Evolutionary conservation across 768 basidiomycete genomes (phyloP).

Genomic region (Pleurotus tuoliensis): DNA sequence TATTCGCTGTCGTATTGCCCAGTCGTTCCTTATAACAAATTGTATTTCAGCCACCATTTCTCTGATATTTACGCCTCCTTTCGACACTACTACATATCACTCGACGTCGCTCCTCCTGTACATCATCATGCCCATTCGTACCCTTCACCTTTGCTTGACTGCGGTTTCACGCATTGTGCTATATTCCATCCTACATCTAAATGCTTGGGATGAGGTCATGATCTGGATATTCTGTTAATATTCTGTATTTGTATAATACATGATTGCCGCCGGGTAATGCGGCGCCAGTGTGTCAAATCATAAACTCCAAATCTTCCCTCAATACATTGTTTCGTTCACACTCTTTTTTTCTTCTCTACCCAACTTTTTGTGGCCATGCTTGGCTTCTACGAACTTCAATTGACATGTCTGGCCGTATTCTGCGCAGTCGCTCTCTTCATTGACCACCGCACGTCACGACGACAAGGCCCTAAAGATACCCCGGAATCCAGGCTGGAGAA

Average conservation of each 20-base stretch:
- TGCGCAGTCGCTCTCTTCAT: slow-evolving; percentile 31
- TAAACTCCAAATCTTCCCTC: neutral
- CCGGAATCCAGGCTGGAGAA: slow-evolving; percentile 11
- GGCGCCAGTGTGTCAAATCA: neutral
- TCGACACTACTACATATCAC: slow-evolving; percentile 7
- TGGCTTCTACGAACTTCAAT: slow-evolving; percentile 38
- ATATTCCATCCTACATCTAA: slow-evolving; percentile 1
- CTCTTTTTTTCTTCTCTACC: neutral
- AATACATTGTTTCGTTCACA: too few species aligned
- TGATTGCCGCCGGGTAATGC: neutral
- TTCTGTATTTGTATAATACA: neutral
- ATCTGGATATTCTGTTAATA: neutral
- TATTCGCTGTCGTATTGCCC: neutral
- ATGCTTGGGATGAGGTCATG: neutral
- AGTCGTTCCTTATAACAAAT: neutral
- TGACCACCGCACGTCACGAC: slow-evolving; percentile 25
- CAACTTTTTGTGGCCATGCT: neutral
- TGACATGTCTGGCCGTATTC: slow-evolving; percentile 28
- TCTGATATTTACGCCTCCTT: neutral
- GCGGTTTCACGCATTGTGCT: neutral
- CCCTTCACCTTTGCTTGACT: neutral
- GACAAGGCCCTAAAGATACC: slow-evolving; percentile 12
- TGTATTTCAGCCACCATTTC: slow-evolving; percentile 4
- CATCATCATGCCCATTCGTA: neutral
- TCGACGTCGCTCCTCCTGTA: slow-evolving; percentile 9